phyloP scores from a whole-genome alignment of 768 basidiomycete species.

The Naematelia aurantialba region DNA sequence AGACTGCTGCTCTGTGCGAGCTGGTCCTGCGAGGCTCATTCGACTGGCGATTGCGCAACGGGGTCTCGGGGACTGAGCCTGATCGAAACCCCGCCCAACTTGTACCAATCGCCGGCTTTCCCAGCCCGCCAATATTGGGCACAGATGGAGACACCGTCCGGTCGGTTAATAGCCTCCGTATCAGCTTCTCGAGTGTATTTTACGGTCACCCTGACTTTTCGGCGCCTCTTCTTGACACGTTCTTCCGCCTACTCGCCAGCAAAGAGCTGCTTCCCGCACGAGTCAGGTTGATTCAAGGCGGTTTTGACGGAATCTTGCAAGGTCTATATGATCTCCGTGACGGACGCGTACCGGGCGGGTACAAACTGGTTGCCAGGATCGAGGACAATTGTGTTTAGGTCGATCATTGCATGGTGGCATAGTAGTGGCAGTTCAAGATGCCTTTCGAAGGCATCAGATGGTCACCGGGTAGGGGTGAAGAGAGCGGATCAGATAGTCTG shows the following conservation, averaged over 20 bases:
- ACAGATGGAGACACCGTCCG: slow-evolving; percentile 14
- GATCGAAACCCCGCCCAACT: slow-evolving; percentile 10
- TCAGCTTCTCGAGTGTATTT: slow-evolving; percentile 38
- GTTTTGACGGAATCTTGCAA: slow-evolving; percentile 29
- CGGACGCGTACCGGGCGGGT: slow-evolving; percentile 25
- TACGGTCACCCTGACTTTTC: slow-evolving; percentile 32
- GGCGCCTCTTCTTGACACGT: slow-evolving; percentile 16
- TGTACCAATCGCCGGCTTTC: slow-evolving; percentile 27
- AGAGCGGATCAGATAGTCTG: too few species aligned
- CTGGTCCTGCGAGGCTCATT: slow-evolving; percentile 23
- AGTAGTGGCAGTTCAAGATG: background rate
- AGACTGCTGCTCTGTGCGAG: slow-evolving; percentile 19
- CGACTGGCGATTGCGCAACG: slow-evolving; percentile 6
- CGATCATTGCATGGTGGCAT: background rate
- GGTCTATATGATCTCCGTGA: slow-evolving; percentile 27
- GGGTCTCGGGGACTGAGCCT: background rate
- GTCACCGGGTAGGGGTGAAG: background rate
- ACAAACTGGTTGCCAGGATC: slow-evolving; percentile 29
- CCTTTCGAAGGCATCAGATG: background rate
- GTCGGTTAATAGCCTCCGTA: slow-evolving; percentile 14
- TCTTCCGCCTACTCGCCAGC: slow-evolving; percentile 9
- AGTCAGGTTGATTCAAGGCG: slow-evolving; percentile 14
- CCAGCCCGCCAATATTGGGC: background rate
- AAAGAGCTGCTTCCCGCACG: slow-evolving; percentile 17
- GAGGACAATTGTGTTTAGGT: slow-evolving; percentile 17